A percentile compares a stretch with the other conserved stretches of the same genome.
Conservation (phyloP, 768 basidiomycete species). For the Neoboletus magnificus region DNA sequence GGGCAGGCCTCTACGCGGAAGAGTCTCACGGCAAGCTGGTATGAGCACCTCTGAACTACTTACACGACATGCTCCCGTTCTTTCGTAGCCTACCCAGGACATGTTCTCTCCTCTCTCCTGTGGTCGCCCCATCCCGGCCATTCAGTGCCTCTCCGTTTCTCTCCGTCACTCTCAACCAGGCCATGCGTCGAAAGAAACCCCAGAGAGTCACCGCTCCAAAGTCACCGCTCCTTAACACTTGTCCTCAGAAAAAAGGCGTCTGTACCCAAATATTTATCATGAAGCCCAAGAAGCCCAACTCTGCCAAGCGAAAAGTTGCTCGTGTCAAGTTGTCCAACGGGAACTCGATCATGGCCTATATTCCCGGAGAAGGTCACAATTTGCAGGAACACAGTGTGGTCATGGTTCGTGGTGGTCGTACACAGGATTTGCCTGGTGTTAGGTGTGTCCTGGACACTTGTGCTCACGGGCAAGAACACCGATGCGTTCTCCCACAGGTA, state of each 20-base stretch:
- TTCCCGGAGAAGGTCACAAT: slow-evolving; percentile 97
- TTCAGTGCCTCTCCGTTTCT: slow-evolving; percentile 65
- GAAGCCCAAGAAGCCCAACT: slow-evolving; percentile 97
- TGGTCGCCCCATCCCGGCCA: slow-evolving; percentile 34
- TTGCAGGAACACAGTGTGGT: slow-evolving; percentile 98
- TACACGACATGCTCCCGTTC: slow-evolving; percentile 26
- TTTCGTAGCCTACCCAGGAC: slow-evolving; percentile 19
- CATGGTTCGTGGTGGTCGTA: slow-evolving; percentile 88
- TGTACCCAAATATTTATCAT: slow-evolving; percentile 76
- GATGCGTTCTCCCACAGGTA: slow-evolving; percentile 53
- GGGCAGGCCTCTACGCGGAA: slow-evolving; percentile 31
- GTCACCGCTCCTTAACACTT: slow-evolving; percentile 76
- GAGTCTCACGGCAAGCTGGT: slow-evolving; percentile 1
- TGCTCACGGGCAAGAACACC: not conserved
- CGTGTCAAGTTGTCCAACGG: slow-evolving; percentile 90
- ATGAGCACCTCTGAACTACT: too few relatives aligned
- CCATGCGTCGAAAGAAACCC: slow-evolving; percentile 72
- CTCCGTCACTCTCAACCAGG: slow-evolving; percentile 78
- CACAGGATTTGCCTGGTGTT: slow-evolving; percentile 97
- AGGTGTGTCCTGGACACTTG: slow-evolving; percentile 54
- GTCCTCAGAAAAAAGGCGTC: slow-evolving; percentile 90
- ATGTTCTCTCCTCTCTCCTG: slow-evolving; percentile 13
- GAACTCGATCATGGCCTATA: slow-evolving; percentile 87
- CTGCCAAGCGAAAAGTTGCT: slow-evolving; percentile 95
- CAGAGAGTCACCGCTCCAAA: slow-evolving; percentile 43